Evolutionary conservation across 805 yeast species (phyloP).

Genomic region (Hanseniaspora lindneri): DNA sequence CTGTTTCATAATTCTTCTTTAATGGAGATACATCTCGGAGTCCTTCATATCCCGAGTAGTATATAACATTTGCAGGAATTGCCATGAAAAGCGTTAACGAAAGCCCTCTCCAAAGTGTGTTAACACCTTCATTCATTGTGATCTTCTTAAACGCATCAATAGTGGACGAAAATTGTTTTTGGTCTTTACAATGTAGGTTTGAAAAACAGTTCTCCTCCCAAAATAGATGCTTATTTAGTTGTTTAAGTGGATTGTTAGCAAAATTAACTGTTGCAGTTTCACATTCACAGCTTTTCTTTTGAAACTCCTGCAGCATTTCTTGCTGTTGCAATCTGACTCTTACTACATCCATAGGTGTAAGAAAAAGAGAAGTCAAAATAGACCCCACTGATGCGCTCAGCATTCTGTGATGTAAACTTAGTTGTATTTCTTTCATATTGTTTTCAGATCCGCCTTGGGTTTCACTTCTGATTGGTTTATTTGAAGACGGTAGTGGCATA

Average conservation of each 20-base stretch:
- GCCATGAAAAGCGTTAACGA: constrained; percentile 77
- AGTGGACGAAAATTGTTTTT: constrained; percentile 41
- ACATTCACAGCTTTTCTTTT: constrained; percentile 30
- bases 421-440: not conserved
- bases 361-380: constrained; percentile 54
- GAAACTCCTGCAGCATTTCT: constrained; percentile 36
- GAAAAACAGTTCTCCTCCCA: constrained; percentile 29
- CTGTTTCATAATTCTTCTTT: constrained; percentile 24
- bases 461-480: no score
- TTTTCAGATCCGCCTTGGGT: not conserved
- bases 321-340: constrained; percentile 70
- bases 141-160: constrained; percentile 61
- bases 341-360: constrained; percentile 75
- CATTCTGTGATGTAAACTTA: constrained; percentile 50
- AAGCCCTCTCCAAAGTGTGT: constrained; percentile 81
- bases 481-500: no score
- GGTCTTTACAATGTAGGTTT: constrained; percentile 27
- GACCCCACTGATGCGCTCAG: constrained; percentile 70
- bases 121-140: constrained; percentile 56
- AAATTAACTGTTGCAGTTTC: constrained; percentile 21
- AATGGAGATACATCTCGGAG: constrained; percentile 65
- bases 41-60: constrained; percentile 86
- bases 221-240: constrained; percentile 20
- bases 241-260: not conserved
- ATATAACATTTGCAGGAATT: constrained; percentile 82